phyloP scores from a whole-genome alignment of 1,139 yeast species.

The Candida sojae region DNA sequence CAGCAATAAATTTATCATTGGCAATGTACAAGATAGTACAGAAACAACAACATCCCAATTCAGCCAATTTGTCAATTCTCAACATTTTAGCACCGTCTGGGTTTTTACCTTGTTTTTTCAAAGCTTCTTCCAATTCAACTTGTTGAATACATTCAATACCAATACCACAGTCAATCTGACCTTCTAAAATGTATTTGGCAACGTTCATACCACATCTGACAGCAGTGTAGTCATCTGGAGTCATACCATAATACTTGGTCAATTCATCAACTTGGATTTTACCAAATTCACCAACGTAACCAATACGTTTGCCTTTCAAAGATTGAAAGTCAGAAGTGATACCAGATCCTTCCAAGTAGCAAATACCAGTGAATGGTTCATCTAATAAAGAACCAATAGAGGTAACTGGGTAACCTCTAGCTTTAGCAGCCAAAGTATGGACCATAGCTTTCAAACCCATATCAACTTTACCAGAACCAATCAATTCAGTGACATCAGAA shows the following conservation, averaged over 20 bases:
- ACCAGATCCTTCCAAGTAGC: conserved; percentile 53
- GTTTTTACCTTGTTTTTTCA: conserved; percentile 45
- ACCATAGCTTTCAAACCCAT: conserved; percentile 66
- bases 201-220: conserved; percentile 65
- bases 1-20: conserved; percentile 52
- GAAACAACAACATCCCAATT: conserved; percentile 62
- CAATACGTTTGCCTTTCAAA: conserved; percentile 54
- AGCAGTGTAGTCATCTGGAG: conserved; percentile 58
- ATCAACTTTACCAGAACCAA: conserved; percentile 58
- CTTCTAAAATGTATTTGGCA: conserved; percentile 56
- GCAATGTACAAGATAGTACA: conserved; percentile 57
- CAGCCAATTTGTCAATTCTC: conserved; percentile 58
- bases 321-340: conserved; percentile 53
- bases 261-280: conserved; percentile 60
- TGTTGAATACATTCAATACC: conserved; percentile 63
- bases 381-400: conserved; percentile 57
- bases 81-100: conserved; percentile 54
- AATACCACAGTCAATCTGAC: conserved; percentile 58
- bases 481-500: conserved; percentile 58
- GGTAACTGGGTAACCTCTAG: conserved; percentile 59
- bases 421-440: conserved; percentile 61
- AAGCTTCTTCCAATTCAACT: conserved; percentile 57
- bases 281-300: conserved; percentile 62
- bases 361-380: conserved; percentile 59
- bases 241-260: conserved; percentile 57